Conservation (phyloP, 495 filamentous ascomycete species). For the Tuber umbilicatum region DNA sequence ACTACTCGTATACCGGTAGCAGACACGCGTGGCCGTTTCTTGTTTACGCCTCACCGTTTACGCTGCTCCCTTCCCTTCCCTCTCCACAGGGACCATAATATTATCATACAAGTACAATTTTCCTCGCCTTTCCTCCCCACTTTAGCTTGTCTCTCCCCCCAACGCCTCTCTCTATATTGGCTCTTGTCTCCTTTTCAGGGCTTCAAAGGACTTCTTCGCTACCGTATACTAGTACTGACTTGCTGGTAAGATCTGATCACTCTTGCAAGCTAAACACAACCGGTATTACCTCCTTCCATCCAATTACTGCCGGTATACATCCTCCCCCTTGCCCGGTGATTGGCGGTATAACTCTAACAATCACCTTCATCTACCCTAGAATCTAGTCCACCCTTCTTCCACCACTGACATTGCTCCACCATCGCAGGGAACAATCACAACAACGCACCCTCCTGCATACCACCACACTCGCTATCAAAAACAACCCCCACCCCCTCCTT, state of each 20-base stretch:
- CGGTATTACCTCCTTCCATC: background rate
- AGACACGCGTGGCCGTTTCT: constrained; percentile 3
- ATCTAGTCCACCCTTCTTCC: background rate
- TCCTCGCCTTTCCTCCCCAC: background rate
- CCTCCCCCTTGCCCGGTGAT: background rate
- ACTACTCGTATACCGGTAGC: too few relatives aligned
- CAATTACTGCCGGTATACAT: background rate
- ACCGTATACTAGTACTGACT: too few relatives aligned
- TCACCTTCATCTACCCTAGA: background rate
- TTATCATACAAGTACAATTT: background rate
- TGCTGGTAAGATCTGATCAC: background rate
- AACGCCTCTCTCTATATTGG: background rate
- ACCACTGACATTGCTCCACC: background rate
- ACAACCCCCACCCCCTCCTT: constrained; percentile 3
- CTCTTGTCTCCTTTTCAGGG: background rate
- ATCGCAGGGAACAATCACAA: background rate
- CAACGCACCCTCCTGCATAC: constrained; percentile 4
- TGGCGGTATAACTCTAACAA: background rate
- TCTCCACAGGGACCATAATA: background rate
- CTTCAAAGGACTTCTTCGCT: background rate
- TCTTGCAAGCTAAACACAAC: background rate
- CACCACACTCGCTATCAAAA: background rate
- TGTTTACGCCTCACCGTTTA: background rate
- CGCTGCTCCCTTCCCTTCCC: background rate
- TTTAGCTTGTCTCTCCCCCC: background rate